Conservation (phyloP, 805 yeast genomes). For the Metschnikowia dekortorum region DNA sequence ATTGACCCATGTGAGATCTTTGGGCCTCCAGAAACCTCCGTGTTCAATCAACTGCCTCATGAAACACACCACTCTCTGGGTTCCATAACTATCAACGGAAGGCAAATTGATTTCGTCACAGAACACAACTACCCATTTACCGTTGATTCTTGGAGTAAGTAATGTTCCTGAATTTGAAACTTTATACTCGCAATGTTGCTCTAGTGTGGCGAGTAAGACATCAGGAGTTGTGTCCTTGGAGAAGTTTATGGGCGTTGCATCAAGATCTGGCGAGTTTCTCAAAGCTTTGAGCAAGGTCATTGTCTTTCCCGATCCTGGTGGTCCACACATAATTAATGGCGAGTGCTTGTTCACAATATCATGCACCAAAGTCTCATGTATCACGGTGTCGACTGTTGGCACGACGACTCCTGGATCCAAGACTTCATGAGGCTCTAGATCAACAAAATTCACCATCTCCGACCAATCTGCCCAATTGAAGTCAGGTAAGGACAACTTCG, state of each 20-base stretch:
- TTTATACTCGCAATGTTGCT: slow-evolving; percentile 65
- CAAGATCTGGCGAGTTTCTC: slow-evolving; percentile 51
- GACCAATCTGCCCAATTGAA: slow-evolving; percentile 45
- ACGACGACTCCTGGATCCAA: slow-evolving; percentile 60
- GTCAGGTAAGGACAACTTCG: slow-evolving; percentile 41
- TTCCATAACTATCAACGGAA: slow-evolving; percentile 60
- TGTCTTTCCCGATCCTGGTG: slow-evolving; percentile 96
- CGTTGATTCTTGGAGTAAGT: slow-evolving; percentile 55
- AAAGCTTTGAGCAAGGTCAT: slow-evolving; percentile 78
- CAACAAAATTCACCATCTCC: slow-evolving; percentile 34
- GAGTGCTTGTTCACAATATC: slow-evolving; percentile 51
- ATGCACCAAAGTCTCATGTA: slow-evolving; percentile 59
- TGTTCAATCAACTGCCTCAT: slow-evolving; percentile 71
- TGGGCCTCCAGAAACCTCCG: slow-evolving; percentile 70
- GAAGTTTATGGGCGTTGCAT: slow-evolving; percentile 68
- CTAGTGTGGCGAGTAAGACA: slow-evolving; percentile 57
- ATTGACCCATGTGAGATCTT: slow-evolving; percentile 60
- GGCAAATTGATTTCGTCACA: slow-evolving; percentile 93
- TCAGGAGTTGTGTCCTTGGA: slow-evolving; percentile 73
- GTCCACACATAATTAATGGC: slow-evolving; percentile 81
- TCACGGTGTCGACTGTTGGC: slow-evolving; percentile 73
- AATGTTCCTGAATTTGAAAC: slow-evolving; percentile 47
- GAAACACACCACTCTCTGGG: slow-evolving; percentile 67
- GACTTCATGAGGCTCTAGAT: slow-evolving; percentile 57
- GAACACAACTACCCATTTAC: slow-evolving; percentile 74